Conservation (phyloP, 2,329 filamentous ascomycete genomes). For the Ophioceras dolichostomum region DNA sequence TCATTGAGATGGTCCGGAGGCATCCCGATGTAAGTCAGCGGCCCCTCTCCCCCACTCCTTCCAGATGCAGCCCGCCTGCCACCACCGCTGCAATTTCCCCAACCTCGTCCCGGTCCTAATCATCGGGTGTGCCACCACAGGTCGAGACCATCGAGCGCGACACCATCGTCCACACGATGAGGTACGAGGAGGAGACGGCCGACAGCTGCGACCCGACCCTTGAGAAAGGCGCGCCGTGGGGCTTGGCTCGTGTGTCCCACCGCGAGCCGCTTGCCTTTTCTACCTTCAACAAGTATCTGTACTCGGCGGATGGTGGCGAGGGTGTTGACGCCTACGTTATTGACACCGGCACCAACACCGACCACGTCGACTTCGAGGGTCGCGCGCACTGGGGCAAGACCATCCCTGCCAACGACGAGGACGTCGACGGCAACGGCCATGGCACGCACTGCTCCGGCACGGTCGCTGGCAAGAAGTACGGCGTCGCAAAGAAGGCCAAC, state of each 20-base stretch:
- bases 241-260: conserved; percentile 95
- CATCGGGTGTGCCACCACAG: conserved; percentile 42
- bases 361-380: conserved; percentile 95
- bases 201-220: conserved; percentile 41
- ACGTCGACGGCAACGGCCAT: conserved; percentile 93
- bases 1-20: conserved; percentile 86
- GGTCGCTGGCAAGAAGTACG: conserved; percentile 95
- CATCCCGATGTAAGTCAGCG: conserved; percentile 83
- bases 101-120: too few species aligned
- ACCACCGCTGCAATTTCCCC: background rate
- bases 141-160: conserved; percentile 96
- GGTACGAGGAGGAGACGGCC: conserved; percentile 26
- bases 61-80: too few species aligned
- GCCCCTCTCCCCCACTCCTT: conserved; percentile 1
- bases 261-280: conserved; percentile 76
- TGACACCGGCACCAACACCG: conserved; percentile 87
- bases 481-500: conserved; percentile 97
- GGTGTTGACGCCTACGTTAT: conserved; percentile 98
- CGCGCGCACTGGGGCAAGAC: conserved; percentile 97
- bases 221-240: conserved; percentile 96
- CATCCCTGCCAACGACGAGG: conserved; percentile 71
- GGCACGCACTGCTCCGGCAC: conserved; percentile 99
- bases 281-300: conserved; percentile 97
- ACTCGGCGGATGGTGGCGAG: conserved; percentile 78
- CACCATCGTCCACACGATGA: conserved; percentile 77